Evolutionary conservation across 495 filamentous ascomycete genomes (phyloP).

Genomic region (Annulohypoxylon moriforme): DNA sequence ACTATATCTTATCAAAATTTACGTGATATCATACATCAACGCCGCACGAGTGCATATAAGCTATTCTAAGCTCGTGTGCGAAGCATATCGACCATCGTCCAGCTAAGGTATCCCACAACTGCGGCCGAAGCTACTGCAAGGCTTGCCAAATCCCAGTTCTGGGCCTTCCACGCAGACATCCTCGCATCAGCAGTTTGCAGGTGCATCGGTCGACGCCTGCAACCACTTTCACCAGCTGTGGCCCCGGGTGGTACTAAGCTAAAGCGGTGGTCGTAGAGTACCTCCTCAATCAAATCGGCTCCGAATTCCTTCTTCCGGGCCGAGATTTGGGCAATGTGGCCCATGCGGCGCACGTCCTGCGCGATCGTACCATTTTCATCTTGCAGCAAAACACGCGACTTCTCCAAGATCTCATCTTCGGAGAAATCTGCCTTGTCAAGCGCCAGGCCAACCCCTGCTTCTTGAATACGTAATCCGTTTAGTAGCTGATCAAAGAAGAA

Average conservation of each 20-base stretch:
- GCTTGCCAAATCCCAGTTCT: constrained; percentile 52
- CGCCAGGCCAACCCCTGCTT: constrained; percentile 45
- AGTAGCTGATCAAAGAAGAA: constrained; percentile 53
- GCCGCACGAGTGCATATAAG: neutral
- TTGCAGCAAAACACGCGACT: constrained; percentile 38
- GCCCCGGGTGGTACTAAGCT: constrained; percentile 20
- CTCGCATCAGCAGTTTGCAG: constrained; percentile 56
- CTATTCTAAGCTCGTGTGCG: constrained; percentile 10
- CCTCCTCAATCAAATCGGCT: constrained; percentile 55
- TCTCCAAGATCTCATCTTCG: constrained; percentile 44
- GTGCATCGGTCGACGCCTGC: constrained; percentile 50
- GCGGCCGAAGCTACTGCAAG: constrained; percentile 14
- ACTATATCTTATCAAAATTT: neutral
- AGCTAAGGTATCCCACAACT: constrained; percentile 11
- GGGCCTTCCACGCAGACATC: constrained; percentile 51
- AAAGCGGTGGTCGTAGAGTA: constrained; percentile 52
- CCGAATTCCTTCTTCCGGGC: constrained; percentile 50
- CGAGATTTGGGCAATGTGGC: constrained; percentile 51
- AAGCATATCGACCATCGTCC: constrained; percentile 1
- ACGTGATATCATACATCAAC: neutral
- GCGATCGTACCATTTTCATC: constrained; percentile 40
- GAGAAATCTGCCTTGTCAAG: constrained; percentile 52
- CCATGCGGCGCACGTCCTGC: constrained; percentile 47
- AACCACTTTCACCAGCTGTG: constrained; percentile 21
- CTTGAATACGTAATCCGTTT: constrained; percentile 48